Conservation (phyloP, 1,284 basidiomycete species). For the Fistulina hepatica region DNA sequence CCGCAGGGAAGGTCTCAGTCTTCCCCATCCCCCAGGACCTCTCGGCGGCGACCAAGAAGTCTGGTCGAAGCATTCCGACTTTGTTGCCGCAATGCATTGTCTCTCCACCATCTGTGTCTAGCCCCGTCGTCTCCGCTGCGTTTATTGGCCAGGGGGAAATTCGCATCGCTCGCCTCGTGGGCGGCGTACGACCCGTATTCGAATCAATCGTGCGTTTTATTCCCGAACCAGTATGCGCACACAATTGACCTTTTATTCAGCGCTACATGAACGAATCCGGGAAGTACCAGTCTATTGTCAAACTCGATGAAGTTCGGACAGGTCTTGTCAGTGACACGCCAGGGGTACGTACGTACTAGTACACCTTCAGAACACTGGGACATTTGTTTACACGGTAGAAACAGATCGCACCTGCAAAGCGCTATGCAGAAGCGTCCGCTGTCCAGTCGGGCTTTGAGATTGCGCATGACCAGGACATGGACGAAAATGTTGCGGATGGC, state of each 20-base stretch:
- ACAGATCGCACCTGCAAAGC: slow-evolving; percentile 27
- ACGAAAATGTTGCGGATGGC: slow-evolving; percentile 48
- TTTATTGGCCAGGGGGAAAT: slow-evolving; percentile 36
- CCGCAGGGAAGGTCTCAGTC: slow-evolving; percentile 56
- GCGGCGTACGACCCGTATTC: slow-evolving; percentile 61
- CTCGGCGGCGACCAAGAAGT: slow-evolving; percentile 36
- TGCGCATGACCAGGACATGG: slow-evolving; percentile 47
- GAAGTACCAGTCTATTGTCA: slow-evolving; percentile 45
- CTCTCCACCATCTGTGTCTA: slow-evolving; percentile 35
- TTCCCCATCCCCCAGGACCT: slow-evolving; percentile 49
- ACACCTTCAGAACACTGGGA: no score
- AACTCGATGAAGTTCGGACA: slow-evolving; percentile 37
- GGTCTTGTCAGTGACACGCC: slow-evolving; percentile 25
- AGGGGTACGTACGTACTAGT: slow-evolving; percentile 17
- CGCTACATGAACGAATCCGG: slow-evolving; percentile 45
- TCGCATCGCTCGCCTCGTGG: slow-evolving; percentile 49
- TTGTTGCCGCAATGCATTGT: slow-evolving; percentile 40
- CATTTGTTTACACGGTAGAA: not conserved
- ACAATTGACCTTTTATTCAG: slow-evolving; percentile 21
- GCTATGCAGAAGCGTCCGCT: slow-evolving; percentile 54
- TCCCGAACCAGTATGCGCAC: not conserved
- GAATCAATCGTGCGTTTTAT: slow-evolving; percentile 44
- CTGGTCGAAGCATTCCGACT: no score
- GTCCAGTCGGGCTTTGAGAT: slow-evolving; percentile 53
- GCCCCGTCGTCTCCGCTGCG: slow-evolving; percentile 38